phyloP scores from a whole-genome alignment of 805 yeast genomes.

The Lachancea mirantina region DNA sequence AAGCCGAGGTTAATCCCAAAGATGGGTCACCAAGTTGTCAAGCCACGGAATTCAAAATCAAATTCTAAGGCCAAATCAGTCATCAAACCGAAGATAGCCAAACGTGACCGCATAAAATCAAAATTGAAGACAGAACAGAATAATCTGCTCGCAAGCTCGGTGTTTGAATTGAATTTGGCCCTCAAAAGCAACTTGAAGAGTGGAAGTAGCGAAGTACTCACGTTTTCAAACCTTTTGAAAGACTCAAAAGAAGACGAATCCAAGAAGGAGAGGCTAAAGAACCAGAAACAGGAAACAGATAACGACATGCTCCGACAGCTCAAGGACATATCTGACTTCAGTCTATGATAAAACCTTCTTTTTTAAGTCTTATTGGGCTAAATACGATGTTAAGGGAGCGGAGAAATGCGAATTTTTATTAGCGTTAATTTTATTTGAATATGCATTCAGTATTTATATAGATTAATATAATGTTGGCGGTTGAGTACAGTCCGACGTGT shows the following conservation, averaged over 20 bases:
- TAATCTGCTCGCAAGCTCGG: constrained; percentile 14
- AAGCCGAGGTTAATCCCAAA: too few species aligned
- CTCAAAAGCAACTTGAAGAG: constrained; percentile 7
- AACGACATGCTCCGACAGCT: constrained; percentile 27
- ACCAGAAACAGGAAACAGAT: constrained; percentile 23
- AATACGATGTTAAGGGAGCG: too few species aligned
- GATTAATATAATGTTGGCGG: not conserved
- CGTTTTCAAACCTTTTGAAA: constrained; percentile 15
- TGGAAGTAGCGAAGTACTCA: too few species aligned
- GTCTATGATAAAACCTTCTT: too few species aligned
- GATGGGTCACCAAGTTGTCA: too few species aligned
- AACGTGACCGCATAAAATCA: constrained; percentile 25
- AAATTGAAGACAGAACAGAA: constrained; percentile 20
- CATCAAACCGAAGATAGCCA: too few species aligned
- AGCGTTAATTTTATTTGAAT: too few species aligned
- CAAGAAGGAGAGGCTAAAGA: constrained; percentile 15
- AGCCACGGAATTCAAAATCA: too few species aligned
- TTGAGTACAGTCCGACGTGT: not conserved
- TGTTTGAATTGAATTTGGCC: constrained; percentile 6
- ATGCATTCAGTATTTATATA: not conserved
- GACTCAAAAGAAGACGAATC: constrained; percentile 26
- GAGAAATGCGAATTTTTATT: too few species aligned
- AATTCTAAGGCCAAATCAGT: too few species aligned
- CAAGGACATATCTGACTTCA: constrained; percentile 30
- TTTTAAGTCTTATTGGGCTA: too few species aligned